Conservation (phyloP, 2,329 filamentous ascomycete genomes). For the Camptophora hylomeconis region DNA sequence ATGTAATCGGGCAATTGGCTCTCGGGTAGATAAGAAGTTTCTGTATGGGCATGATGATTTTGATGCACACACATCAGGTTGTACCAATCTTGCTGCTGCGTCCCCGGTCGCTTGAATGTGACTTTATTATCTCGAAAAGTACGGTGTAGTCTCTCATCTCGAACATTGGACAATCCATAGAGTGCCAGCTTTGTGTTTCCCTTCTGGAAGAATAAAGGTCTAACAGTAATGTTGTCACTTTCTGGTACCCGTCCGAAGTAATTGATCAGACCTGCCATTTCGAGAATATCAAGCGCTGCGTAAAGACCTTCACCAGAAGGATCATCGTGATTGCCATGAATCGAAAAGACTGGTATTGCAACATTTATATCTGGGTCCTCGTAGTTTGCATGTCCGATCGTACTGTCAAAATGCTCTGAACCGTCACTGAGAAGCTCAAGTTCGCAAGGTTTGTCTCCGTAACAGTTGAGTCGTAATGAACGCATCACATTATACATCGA, state of each 20-base stretch:
- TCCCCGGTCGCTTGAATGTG: slow-evolving; percentile 75
- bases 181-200: slow-evolving; percentile 83
- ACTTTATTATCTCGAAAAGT: slow-evolving; percentile 90
- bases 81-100: slow-evolving; percentile 83
- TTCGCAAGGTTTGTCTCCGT: slow-evolving; percentile 90
- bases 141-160: slow-evolving; percentile 85
- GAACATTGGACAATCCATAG: slow-evolving; percentile 89
- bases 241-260: slow-evolving; percentile 90
- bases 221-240: slow-evolving; percentile 84
- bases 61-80: slow-evolving; percentile 92
- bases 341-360: slow-evolving; percentile 93
- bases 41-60: slow-evolving; percentile 83
- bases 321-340: slow-evolving; percentile 97
- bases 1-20: slow-evolving; percentile 84
- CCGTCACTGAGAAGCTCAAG: slow-evolving; percentile 90
- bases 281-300: slow-evolving; percentile 79
- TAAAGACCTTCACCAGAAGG: slow-evolving; percentile 91
- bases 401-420: slow-evolving; percentile 75
- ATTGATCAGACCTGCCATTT: slow-evolving; percentile 83
- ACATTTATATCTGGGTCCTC: slow-evolving; percentile 96
- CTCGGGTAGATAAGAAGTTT: slow-evolving; percentile 89
- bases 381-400: slow-evolving; percentile 93
- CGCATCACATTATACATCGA: slow-evolving; percentile 97
- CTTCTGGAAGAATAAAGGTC: slow-evolving; percentile 86
- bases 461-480: slow-evolving; percentile 80